These are phyloP conservation scores for Oryza australiensis DNA, from an alignment of 176 grass and related monocot species.

Conservation along the genomic window DNA sequence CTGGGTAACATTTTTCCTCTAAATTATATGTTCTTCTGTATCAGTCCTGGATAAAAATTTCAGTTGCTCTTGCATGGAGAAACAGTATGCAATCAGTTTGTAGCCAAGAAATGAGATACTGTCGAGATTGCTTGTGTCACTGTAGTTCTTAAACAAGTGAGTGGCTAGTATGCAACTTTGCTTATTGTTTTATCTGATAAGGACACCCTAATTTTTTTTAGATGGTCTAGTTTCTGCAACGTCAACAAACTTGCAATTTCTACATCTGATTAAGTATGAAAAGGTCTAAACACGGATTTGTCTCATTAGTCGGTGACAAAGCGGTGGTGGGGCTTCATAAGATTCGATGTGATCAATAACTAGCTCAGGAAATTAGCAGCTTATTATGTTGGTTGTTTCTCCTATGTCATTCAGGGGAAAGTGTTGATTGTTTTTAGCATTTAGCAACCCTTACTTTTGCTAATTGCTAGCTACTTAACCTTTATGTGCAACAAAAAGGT, in stretches of 20 bases:
- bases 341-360: constrained; percentile 27
- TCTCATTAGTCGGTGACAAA: constrained; percentile 27
- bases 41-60: constrained; percentile 11
- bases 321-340: constrained; percentile 29
- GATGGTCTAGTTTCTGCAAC: constrained; percentile 33
- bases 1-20: constrained; percentile 13
- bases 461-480: neutral
- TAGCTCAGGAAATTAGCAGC: neutral
- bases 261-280: constrained; percentile 29
- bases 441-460: neutral
- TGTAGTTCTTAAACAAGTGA: constrained; percentile 17
- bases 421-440: neutral
- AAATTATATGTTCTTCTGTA: neutral
- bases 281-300: constrained; percentile 35
- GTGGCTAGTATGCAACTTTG: constrained; percentile 17
- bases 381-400: constrained; percentile 3
- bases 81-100: constrained; percentile 12
- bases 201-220: constrained; percentile 33
- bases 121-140: constrained; percentile 32
- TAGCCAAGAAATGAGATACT: constrained; percentile 28
- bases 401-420: neutral
- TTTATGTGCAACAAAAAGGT: neutral
- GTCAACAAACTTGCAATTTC: constrained; percentile 36
- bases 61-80: constrained; percentile 23
- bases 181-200: constrained; percentile 38